Evolutionary conservation across 2,329 filamentous ascomycete genomes (phyloP).

Genomic region (Orbilia javanica): DNA sequence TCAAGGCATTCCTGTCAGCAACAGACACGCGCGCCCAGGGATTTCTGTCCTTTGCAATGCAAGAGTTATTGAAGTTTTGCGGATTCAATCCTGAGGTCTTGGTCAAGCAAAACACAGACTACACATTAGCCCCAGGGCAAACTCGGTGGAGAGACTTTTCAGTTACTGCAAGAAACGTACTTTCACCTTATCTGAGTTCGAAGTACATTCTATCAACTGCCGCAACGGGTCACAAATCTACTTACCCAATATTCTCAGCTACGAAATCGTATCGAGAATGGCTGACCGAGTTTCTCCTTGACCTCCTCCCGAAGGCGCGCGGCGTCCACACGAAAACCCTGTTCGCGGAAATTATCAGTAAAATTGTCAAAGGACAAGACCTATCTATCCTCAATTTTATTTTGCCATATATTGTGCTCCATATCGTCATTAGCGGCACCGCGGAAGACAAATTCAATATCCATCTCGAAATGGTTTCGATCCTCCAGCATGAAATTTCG

Average conservation of each 20-base stretch:
- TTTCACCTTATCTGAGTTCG: constrained; percentile 90
- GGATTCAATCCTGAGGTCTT: constrained; percentile 75
- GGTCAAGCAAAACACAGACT: constrained; percentile 69
- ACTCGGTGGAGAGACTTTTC: constrained; percentile 83
- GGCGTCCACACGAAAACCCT: constrained; percentile 80
- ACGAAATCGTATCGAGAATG: constrained; percentile 80
- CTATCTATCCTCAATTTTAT: constrained; percentile 87
- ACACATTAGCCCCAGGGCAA: constrained; percentile 63
- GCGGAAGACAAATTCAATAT: constrained; percentile 75
- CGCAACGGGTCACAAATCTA: constrained; percentile 69
- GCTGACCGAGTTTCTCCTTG: constrained; percentile 83
- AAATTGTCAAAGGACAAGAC: constrained; percentile 87
- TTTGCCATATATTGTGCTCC: constrained; percentile 86
- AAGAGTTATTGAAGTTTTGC: constrained; percentile 84
- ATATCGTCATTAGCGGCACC: constrained; percentile 81
- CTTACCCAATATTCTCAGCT: constrained; percentile 82
- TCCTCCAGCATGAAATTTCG: constrained; percentile 76
- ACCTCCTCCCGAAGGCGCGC: constrained; percentile 82
- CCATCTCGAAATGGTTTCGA: constrained; percentile 77
- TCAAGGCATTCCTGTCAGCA: constrained; percentile 90
- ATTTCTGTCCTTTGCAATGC: constrained; percentile 93
- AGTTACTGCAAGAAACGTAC: constrained; percentile 79
- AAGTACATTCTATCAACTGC: constrained; percentile 80
- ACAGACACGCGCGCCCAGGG: constrained; percentile 89
- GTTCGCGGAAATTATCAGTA: constrained; percentile 79